Conservation (phyloP, 768 basidiomycete species). For the Tricholoma sp. region DNA sequence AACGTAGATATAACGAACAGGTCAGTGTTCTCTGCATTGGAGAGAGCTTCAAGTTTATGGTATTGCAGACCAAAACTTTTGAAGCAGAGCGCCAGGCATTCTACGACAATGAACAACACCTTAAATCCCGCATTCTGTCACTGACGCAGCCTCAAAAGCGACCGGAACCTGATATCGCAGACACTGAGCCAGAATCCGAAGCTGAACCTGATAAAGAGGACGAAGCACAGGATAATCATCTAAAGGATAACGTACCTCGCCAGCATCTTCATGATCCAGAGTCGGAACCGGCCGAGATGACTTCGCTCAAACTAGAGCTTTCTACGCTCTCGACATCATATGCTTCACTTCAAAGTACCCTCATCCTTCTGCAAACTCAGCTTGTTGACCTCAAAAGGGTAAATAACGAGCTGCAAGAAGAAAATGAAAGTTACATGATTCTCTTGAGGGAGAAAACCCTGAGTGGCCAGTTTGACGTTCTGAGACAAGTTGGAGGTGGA, state of each 20-base stretch:
- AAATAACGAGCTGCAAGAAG: constrained; percentile 86
- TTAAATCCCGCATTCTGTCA: constrained; percentile 85
- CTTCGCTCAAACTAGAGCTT: constrained; percentile 74
- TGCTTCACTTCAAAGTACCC: constrained; percentile 74
- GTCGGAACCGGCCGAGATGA: constrained; percentile 84
- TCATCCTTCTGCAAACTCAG: constrained; percentile 81
- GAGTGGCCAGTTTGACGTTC: constrained; percentile 79
- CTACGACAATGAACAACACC: constrained; percentile 91
- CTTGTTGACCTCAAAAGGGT: constrained; percentile 83
- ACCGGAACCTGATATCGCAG: constrained; percentile 30
- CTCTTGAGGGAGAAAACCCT: constrained; percentile 88
- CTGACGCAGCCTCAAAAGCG: constrained; percentile 64
- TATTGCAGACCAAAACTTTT: constrained; percentile 69
- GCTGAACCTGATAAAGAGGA: constrained; percentile 34
- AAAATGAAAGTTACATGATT: constrained; percentile 97
- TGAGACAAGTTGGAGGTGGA: constrained; percentile 59
- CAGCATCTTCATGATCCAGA: constrained; percentile 60
- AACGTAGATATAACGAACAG: constrained; percentile 86
- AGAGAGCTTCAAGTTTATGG: constrained; percentile 7
- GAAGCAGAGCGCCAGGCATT: constrained; percentile 90
- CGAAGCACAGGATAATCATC: constrained; percentile 10
- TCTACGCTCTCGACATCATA: constrained; percentile 86
- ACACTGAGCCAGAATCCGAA: constrained; percentile 34
- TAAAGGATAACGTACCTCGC: constrained; percentile 19
- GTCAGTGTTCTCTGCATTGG: constrained; percentile 31